These are phyloP conservation scores for Hexamita inflata DNA, from an alignment of 208 protist genomes.

Conservation along the genomic window DNA sequence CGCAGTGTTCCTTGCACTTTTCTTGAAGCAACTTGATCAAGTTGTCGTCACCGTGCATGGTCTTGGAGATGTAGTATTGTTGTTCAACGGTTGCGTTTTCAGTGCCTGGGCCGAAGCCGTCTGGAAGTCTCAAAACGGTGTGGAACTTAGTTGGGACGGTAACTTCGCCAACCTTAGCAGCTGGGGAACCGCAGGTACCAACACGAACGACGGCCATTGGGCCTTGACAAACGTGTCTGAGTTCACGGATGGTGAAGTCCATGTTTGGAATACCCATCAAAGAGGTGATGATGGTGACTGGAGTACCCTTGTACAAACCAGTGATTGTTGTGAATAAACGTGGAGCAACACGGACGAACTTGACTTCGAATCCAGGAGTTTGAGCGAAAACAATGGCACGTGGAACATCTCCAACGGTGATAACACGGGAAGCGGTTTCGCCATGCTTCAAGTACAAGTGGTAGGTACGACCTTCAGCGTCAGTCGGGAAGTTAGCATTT, in stretches of 20 bases:
- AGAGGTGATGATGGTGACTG: constrained; percentile 45
- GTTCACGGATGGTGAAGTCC: constrained; percentile 52
- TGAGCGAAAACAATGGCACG: constrained; percentile 32
- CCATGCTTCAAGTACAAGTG: constrained; percentile 47
- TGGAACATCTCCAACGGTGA: constrained; percentile 42
- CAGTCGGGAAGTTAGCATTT: constrained; percentile 47
- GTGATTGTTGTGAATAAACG: constrained; percentile 46
- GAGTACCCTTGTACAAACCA: constrained; percentile 42
- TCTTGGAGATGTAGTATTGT: constrained; percentile 13
- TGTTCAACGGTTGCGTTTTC: neutral
- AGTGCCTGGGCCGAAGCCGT: constrained; percentile 32
- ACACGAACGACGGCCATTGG: constrained; percentile 45
- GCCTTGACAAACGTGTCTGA: constrained; percentile 40
- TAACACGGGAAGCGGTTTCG: constrained; percentile 43
- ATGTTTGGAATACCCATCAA: constrained; percentile 52
- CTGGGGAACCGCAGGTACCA: constrained; percentile 48
- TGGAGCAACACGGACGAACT: constrained; percentile 12
- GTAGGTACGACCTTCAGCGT: constrained; percentile 46
- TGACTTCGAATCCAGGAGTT: constrained; percentile 29
- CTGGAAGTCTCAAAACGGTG: constrained; percentile 10
- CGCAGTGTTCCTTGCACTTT: neutral
- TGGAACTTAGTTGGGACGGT: constrained; percentile 23
- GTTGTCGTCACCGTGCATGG: neutral
- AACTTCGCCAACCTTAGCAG: constrained; percentile 41
- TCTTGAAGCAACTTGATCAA: neutral